phyloP scores from a whole-genome alignment of 495 filamentous ascomycete species.

The Aspergillus kassunensis region DNA sequence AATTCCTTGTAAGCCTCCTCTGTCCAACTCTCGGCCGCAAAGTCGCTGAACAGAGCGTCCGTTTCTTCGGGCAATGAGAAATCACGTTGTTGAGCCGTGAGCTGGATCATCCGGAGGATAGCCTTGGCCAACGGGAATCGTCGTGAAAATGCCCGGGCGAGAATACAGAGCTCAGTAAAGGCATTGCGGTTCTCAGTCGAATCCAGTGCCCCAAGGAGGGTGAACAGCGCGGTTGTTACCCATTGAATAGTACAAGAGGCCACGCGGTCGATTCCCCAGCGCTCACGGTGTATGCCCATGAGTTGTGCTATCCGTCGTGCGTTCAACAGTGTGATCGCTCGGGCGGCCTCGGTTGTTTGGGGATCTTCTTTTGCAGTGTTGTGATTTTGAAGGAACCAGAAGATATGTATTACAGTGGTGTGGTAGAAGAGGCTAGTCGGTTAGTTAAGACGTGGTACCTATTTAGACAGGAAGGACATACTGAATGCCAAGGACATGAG shows the following conservation, averaged over 20 bases:
- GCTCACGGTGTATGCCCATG: conserved; percentile 20
- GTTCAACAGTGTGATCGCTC: conserved; percentile 7
- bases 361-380: neutral
- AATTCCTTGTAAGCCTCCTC: conserved; percentile 19
- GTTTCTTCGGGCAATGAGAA: conserved; percentile 28
- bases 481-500: conserved; percentile 32
- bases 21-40: conserved; percentile 24
- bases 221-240: conserved; percentile 27
- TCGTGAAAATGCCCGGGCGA: conserved; percentile 23
- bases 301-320: conserved; percentile 21
- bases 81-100: conserved; percentile 25
- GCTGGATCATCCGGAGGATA: conserved; percentile 31
- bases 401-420: conserved; percentile 25
- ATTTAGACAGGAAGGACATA: conserved; percentile 12
- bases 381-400: conserved; percentile 18
- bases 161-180: conserved; percentile 27
- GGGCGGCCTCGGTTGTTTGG: neutral
- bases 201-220: conserved; percentile 28
- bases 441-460: neutral
- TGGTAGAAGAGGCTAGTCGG: conserved; percentile 25
- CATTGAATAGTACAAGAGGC: conserved; percentile 29
- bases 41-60: conserved; percentile 26
- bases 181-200: conserved; percentile 19
- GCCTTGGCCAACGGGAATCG: conserved; percentile 31
- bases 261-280: conserved; percentile 30